Evolutionary conservation across 768 basidiomycete species (phyloP).

Genomic region (Suillus decipiens): DNA sequence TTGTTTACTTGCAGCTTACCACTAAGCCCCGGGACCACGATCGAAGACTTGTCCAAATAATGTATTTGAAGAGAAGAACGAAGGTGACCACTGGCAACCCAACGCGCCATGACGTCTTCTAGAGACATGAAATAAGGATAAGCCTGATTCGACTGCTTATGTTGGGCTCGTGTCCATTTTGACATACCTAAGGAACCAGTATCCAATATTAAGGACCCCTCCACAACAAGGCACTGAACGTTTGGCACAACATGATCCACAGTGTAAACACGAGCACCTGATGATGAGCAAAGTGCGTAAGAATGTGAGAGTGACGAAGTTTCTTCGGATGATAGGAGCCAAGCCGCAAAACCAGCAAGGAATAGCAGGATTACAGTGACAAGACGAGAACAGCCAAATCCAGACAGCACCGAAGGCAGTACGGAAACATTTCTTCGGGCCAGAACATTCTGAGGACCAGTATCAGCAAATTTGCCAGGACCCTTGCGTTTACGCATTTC

Average conservation of each 20-base stretch:
- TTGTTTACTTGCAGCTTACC: conserved; percentile 44
- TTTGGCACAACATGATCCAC: conserved; percentile 56
- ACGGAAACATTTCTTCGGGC: not conserved
- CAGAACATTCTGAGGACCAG: not conserved
- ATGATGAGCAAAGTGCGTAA: conserved; percentile 66
- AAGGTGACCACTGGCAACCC: conserved; percentile 31
- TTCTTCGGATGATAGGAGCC: conserved; percentile 14
- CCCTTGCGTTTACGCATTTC: conserved; percentile 17
- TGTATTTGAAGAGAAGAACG: conserved; percentile 40
- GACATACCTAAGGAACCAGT: conserved; percentile 57
- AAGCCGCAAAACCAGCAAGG: conserved; percentile 12
- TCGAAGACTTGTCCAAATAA: conserved; percentile 55
- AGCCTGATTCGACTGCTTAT: conserved; percentile 5
- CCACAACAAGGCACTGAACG: conserved; percentile 66
- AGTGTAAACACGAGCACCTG: conserved; percentile 58
- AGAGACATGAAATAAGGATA: conserved; percentile 12
- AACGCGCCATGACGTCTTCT: conserved; percentile 47
- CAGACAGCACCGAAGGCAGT: not conserved
- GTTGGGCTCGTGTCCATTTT: not conserved
- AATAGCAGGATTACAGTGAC: conserved; percentile 10
- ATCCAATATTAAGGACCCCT: conserved; percentile 50
- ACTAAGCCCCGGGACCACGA: conserved; percentile 71
- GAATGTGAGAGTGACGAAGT: conserved; percentile 23
- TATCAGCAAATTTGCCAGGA: not conserved
- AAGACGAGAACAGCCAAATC: not conserved